Evolutionary conservation across 495 filamentous ascomycete genomes (phyloP), one percentile per base, ranked within the genome.

Genomic region (Beverwykella pulmonaria): DNA sequence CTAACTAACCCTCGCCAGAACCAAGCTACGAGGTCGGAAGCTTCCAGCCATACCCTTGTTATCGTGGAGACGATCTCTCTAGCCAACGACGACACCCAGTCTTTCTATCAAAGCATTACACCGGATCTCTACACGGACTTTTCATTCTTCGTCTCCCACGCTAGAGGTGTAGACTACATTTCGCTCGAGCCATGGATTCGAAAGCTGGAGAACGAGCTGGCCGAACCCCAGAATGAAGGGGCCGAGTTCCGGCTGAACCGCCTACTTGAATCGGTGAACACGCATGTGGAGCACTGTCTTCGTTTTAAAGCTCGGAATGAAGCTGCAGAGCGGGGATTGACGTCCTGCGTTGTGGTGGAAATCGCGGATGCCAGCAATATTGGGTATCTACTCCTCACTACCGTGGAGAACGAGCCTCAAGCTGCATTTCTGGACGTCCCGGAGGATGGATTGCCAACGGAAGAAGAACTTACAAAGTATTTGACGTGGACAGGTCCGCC

Each of bases 331-430:
- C 41, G 54, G 20, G 44, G 36, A 29, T 50, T 71, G 8, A 65
- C 73, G 72, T 41, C 88, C 15, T 85, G 86, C 67, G 77, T 88
- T n/a, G 81, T 87, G 20, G 84, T 93, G 61, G 81, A 82, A 32
- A 81, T 87, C 22, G 84, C 92, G 61, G 81, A 82, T 34, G 88
- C 92, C 68, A 85, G 87, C 14, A 88, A 92, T 67, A 78, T 95
- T 48, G 92, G 91, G 56, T 90, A 92, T 69, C 82, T 95, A 44
- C 78, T 97, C 39, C 79, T 96, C 39, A 92, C 92, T 0, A 81
- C 84, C n/a, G 82, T 84, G 6, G 77, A 82, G 23, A 81, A 83
- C 27, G 80, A 85, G 56, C 86, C 92, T 1, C 79, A 88, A 65
- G 86, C 86, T 14, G 77, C 87, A 5, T 79, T 83, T 36, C 86